These are phyloP conservation scores for Mycena leptocephala DNA, from an alignment of 768 basidiomycete species.

Conservation along the genomic window DNA sequence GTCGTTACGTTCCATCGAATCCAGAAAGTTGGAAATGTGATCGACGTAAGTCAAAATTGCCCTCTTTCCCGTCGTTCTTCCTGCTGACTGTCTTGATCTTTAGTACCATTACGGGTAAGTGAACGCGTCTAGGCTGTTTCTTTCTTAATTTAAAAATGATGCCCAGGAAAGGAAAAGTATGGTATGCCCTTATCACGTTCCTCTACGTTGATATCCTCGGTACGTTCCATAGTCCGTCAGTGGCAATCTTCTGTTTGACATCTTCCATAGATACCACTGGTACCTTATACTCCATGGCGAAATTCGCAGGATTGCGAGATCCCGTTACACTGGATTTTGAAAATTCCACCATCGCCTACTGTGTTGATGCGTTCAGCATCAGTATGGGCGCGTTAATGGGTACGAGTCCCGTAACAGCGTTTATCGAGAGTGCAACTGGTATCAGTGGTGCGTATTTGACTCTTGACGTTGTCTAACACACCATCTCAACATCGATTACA, in stretches of 20 bases:
- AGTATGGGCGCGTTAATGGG: conserved; percentile 88
- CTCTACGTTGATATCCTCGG: conserved; percentile 91
- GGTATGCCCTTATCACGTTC: conserved; percentile 93
- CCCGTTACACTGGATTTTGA: conserved; percentile 91
- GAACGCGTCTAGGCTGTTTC: background rate
- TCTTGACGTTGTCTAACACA: background rate
- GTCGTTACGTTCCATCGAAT: conserved; percentile 85
- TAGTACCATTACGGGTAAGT: conserved; percentile 66
- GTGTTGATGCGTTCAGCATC: conserved; percentile 87
- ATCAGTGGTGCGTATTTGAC: conserved; percentile 68
- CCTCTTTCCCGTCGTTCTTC: background rate
- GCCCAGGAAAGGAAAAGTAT: conserved; percentile 78
- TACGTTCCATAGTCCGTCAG: conserved; percentile 46
- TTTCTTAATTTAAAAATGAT: conserved; percentile 28
- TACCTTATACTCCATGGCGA: conserved; percentile 93
- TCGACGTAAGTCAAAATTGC: conserved; percentile 67
- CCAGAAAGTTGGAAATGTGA: conserved; percentile 72
- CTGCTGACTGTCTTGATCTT: conserved; percentile 20
- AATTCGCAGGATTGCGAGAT: conserved; percentile 91
- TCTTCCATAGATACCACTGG: conserved; percentile 69
- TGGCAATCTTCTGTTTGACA: background rate
- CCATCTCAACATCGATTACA: conserved; percentile 32
- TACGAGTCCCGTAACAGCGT: conserved; percentile 87
- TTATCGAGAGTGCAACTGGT: conserved; percentile 88
- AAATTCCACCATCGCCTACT: conserved; percentile 86